Base-by-base conservation (phyloP, 805 yeast species). In the Peterozyma xylosa region DNA sequence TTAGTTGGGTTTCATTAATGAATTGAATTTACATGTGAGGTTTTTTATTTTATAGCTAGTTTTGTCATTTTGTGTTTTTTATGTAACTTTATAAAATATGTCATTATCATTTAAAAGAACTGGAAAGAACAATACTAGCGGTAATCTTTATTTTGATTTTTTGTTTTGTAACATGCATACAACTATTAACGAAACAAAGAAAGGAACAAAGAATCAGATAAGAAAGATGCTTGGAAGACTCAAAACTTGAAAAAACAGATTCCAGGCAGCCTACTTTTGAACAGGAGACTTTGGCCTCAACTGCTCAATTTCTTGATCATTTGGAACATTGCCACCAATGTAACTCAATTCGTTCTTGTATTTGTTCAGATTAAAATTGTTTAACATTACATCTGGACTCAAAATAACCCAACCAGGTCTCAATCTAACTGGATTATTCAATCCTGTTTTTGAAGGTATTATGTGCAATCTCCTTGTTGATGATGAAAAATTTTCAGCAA, bases 361-460 rank as follows among this genome's bases (percentile, higher is more conserved):
- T 9, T 58, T 56, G 3, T 49, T 49, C 2, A 80, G 70, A 5
- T 67, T 67, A 48, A 90, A 86, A 56, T 86, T 87, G 57, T 86
- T 77, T 30, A 87, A 56, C 51, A 87, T 60, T 3, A 84, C 78
- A 62, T 89, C 96, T 1, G 96, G 96, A 53, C 89, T 74, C 73
- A 86, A 68, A 9, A 89, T 76, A 3, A 87, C 93, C 98, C 98
- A 90, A 5, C 98, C 98, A 9, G 79, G 81, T 55, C 96, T 76
- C 48, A 77, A 59, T 49, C 71, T 73, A 15, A 84, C 75, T 30
- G 85, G 83, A 33, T 73, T 74, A 34, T 82, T 74, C 49, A 69
- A 67, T 0, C 89, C 91, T 2, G 86, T 71, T 51, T 74, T 66
- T 11, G 84, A 73, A 1, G 96, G 96, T 17, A 91, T 73, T 30